These are phyloP conservation scores for Talaromyces atroroseus DNA, from an alignment of 2,329 filamentous ascomycete genomes.

Conservation along the genomic window DNA sequence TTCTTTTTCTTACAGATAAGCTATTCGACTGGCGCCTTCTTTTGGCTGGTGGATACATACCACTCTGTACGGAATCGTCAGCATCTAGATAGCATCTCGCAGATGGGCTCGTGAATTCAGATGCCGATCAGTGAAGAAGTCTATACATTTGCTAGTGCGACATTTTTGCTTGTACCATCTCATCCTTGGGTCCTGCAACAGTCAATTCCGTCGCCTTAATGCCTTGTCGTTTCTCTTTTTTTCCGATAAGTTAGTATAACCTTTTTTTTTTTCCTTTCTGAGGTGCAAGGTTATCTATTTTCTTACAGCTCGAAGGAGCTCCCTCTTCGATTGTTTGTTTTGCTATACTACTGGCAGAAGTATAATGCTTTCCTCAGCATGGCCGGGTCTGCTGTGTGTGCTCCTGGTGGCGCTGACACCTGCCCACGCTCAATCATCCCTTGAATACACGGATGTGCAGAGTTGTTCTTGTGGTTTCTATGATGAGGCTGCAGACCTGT, in stretches of 20 bases:
- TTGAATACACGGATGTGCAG: conserved; percentile 4
- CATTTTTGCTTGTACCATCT: not conserved
- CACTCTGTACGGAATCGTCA: not conserved
- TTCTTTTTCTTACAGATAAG: not conserved
- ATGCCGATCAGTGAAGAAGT: not conserved
- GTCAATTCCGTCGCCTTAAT: not conserved
- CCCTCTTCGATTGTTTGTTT: not conserved
- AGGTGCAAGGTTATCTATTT: not conserved
- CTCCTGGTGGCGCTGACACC: conserved; percentile 5
- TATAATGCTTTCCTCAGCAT: conserved; percentile 7
- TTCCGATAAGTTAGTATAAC: too few species aligned
- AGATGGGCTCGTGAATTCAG: not conserved
- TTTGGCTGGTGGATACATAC: not conserved
- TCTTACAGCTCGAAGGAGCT: not conserved
- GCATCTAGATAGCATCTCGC: not conserved
- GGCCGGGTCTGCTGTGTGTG: not conserved
- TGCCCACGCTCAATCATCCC: not conserved
- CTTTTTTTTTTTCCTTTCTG: not conserved
- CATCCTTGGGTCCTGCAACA: too few species aligned
- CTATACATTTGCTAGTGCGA: not conserved
- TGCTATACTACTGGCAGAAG: not conserved
- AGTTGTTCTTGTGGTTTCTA: conserved; percentile 45
- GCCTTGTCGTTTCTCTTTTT: not conserved
- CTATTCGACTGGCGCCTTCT: not conserved
- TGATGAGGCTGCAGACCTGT: conserved; percentile 35